These are phyloP conservation scores for Xylaria longipes DNA, from an alignment of 495 filamentous ascomycete genomes.

Conservation along the genomic window DNA sequence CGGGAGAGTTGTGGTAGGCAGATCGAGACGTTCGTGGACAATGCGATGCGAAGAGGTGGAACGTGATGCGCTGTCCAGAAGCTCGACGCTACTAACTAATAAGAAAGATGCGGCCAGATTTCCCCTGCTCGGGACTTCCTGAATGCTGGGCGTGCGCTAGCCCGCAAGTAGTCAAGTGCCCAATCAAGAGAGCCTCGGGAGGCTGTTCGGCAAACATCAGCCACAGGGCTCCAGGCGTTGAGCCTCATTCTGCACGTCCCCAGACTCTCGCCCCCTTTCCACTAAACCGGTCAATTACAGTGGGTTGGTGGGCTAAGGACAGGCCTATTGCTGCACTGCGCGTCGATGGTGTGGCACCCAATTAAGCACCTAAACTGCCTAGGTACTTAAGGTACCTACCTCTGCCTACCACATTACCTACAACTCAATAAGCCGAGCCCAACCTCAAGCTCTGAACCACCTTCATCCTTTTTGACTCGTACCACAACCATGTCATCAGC, in stretches of 20 bases:
- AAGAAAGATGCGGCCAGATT: slow-evolving; percentile 40
- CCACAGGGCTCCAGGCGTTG: not conserved
- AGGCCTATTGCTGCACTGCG: slow-evolving; percentile 1
- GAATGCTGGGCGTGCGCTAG: not conserved
- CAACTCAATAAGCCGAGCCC: slow-evolving; percentile 16
- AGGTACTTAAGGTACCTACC: not conserved
- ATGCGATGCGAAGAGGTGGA: slow-evolving; percentile 5
- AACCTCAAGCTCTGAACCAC: slow-evolving; percentile 15
- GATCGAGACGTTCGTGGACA: not conserved
- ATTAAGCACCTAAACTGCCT: not conserved
- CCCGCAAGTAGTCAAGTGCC: not conserved
- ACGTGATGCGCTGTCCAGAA: slow-evolving; percentile 24
- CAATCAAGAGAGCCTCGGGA: not conserved
- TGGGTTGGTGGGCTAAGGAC: not conserved
- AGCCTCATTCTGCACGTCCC: not conserved
- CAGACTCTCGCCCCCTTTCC: not conserved
- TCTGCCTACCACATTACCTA: not conserved
- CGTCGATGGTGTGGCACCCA: slow-evolving; percentile 11
- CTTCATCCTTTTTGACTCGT: slow-evolving; percentile 13
- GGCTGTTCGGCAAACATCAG: not conserved
- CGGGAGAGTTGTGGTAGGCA: not conserved
- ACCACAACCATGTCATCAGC: slow-evolving; percentile 21
- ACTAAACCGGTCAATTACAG: not conserved
- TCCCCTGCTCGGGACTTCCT: slow-evolving; percentile 25
- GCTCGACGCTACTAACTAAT: not conserved